These are phyloP conservation scores for Globisporangium cystogenes DNA, from an alignment of 352 stramenopile species.

Conservation along the genomic window DNA sequence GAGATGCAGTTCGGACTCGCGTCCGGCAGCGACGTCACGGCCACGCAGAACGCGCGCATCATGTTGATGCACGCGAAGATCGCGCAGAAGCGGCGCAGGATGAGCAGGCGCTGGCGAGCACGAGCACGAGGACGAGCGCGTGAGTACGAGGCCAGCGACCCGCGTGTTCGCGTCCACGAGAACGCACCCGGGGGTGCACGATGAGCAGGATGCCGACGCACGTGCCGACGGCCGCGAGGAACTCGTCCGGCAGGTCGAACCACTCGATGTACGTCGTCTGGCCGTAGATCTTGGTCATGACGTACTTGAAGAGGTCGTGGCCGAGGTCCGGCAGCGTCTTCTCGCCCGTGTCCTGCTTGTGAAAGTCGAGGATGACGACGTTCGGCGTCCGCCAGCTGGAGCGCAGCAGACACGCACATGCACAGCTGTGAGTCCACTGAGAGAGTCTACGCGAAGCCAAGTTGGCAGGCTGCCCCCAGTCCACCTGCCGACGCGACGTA, in stretches of 20 bases:
- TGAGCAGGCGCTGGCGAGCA: conserved; percentile 67
- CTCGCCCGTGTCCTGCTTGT: conserved; percentile 43
- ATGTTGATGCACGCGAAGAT: conserved; percentile 86
- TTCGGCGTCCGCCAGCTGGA: conserved; percentile 76
- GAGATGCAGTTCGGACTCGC: conserved; percentile 83
- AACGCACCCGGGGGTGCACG: conserved; percentile 65
- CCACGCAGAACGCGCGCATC: conserved; percentile 78
- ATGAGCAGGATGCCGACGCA: conserved; percentile 63
- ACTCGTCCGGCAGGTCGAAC: conserved; percentile 82
- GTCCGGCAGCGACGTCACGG: conserved; percentile 81
- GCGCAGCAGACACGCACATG: too few species aligned
- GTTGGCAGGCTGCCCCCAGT: too few species aligned
- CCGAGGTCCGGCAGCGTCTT: conserved; percentile 84
- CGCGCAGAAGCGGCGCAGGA: conserved; percentile 77
- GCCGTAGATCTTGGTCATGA: conserved; percentile 83
- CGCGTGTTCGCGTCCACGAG: too few species aligned
- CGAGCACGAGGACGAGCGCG: too few species aligned
- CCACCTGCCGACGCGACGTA: too few species aligned
- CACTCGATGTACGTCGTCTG: conserved; percentile 71
- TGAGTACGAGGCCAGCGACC: too few species aligned
- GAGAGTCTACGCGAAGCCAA: too few species aligned
- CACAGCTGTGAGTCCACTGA: too few species aligned
- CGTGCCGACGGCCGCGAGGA: conserved; percentile 65
- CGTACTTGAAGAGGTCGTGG: conserved; percentile 84
- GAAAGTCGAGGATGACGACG: conserved; percentile 67